Evolutionary conservation across 345 rosid species (phyloP).

Genomic region (Lagerstroemia speciosa): DNA sequence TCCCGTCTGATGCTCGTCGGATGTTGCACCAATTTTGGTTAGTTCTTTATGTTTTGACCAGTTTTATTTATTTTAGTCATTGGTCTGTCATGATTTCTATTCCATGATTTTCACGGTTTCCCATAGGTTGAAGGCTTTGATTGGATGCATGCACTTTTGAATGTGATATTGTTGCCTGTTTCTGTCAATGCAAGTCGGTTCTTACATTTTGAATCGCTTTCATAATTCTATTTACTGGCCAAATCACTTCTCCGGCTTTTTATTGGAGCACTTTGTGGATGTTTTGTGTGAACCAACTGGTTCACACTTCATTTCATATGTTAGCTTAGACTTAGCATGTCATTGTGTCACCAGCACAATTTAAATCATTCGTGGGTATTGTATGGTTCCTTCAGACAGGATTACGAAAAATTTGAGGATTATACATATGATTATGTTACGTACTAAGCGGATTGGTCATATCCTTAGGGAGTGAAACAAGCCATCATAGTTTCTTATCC

Average conservation of each 20-base stretch:
- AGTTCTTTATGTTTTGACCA: neutral
- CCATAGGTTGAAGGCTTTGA: too few relatives aligned
- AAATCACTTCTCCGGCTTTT: too few relatives aligned
- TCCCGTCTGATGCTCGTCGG: slow-evolving; percentile 80
- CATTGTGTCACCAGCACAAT: neutral
- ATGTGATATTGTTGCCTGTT: neutral
- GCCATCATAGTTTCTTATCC: too few relatives aligned
- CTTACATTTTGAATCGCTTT: too few relatives aligned
- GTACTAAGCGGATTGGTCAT: too few relatives aligned
- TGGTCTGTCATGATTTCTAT: too few relatives aligned
- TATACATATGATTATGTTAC: neutral
- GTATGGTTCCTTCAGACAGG: neutral
- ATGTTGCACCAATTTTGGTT: slow-evolving; percentile 94
- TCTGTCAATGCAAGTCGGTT: neutral
- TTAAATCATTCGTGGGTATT: neutral
- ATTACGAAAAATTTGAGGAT: neutral
- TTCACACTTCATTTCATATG: neutral
- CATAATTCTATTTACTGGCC: neutral
- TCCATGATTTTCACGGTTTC: too few relatives aligned
- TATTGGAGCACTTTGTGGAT: too few relatives aligned
- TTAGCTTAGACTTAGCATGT: neutral
- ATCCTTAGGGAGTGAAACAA: too few relatives aligned
- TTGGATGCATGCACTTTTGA: neutral
- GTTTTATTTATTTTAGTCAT: too few relatives aligned
- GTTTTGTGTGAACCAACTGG: neutral